Percentiles rank a stretch among this genome's conserved stretches.
phyloP scores from a whole-genome alignment of 148 eudicot genomes.

The Amaranthus palmeri region DNA sequence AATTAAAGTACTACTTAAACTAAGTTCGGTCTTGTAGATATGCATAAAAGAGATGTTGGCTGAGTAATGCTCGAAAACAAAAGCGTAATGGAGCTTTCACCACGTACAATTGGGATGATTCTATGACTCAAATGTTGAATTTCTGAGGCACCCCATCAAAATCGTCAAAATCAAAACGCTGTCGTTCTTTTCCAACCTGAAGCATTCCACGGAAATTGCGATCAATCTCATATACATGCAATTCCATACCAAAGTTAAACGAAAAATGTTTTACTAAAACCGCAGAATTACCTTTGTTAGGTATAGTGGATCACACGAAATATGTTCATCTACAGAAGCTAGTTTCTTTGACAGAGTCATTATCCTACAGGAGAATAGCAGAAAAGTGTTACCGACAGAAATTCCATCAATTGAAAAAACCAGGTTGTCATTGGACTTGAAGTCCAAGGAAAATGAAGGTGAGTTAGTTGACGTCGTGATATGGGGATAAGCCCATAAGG shows the following conservation, averaged over 20 bases:
- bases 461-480: no score
- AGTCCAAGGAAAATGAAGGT: no score
- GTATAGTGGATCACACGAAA: constrained; percentile 73
- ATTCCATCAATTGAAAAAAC: background rate
- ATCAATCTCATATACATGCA: background rate
- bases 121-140: constrained; percentile 51
- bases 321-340: constrained; percentile 57
- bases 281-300: constrained; percentile 56
- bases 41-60: no score
- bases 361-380: constrained; percentile 39
- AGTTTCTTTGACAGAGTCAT: constrained; percentile 84
- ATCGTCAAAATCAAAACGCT: constrained; percentile 81
- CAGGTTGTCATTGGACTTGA: background rate
- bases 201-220: background rate
- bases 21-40: no score
- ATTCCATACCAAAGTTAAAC: background rate
- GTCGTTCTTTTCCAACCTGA: constrained; percentile 87
- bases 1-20: no score
- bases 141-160: constrained; percentile 72
- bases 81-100: constrained; percentile 7
- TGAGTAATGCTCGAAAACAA: background rate
- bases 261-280: background rate
- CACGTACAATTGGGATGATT: background rate
- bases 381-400: background rate
- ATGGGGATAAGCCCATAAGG: no score